These are phyloP conservation scores for Harringtonia lauricola DNA, from an alignment of 2,329 filamentous ascomycete genomes.

Conservation along the genomic window DNA sequence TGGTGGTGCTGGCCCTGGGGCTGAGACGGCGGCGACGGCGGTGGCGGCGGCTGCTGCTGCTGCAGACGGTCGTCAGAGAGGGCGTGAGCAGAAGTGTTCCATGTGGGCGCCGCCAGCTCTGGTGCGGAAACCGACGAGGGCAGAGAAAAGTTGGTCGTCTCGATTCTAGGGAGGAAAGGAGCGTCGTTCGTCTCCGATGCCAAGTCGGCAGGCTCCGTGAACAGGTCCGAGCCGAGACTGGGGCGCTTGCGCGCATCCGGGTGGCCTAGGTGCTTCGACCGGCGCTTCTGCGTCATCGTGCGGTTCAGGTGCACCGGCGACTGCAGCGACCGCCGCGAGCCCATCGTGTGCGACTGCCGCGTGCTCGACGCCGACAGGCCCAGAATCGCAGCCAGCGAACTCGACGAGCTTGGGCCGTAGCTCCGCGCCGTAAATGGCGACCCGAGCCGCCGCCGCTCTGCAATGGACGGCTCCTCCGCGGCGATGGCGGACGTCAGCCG, in stretches of 20 bases:
- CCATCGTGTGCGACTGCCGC: conserved; percentile 37
- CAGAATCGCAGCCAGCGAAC: conserved; percentile 29
- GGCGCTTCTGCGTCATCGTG: conserved; percentile 43
- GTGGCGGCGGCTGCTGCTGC: conserved; percentile 10
- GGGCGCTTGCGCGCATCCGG: conserved; percentile 43
- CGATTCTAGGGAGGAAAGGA: neutral
- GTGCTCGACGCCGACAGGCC: conserved; percentile 22
- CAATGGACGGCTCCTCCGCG: conserved; percentile 16
- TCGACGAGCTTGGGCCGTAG: conserved; percentile 51
- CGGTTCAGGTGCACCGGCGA: conserved; percentile 44
- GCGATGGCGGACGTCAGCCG: conserved; percentile 7
- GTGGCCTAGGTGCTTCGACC: conserved; percentile 30
- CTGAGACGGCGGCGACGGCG: conserved; percentile 13
- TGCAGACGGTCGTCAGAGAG: neutral
- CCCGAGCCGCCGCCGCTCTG: conserved; percentile 29
- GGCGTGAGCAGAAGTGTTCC: too few relatives aligned
- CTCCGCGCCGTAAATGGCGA: conserved; percentile 47
- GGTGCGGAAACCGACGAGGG: conserved; percentile 17
- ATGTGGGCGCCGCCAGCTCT: conserved; percentile 11
- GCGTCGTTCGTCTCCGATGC: neutral
- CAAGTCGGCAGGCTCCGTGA: conserved; percentile 28
- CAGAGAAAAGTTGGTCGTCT: conserved; percentile 4
- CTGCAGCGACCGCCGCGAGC: conserved; percentile 36
- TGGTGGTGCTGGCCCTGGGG: conserved; percentile 6
- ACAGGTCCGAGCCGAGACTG: conserved; percentile 43